Evolutionary conservation across 345 rosid genomes (phyloP).

Genomic region (Diplotaxis tenuifolia): DNA sequence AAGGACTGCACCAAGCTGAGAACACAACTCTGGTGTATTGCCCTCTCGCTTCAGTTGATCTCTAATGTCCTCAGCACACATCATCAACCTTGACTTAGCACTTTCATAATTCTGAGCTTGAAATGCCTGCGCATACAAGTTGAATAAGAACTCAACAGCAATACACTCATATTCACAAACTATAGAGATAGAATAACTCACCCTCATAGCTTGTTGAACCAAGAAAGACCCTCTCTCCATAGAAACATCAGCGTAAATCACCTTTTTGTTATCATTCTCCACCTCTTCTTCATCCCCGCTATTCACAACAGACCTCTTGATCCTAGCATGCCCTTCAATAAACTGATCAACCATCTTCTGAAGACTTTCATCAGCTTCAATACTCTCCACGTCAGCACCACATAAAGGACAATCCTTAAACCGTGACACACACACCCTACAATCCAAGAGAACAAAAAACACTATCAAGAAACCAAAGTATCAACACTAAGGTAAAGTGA

Average conservation of each 20-base stretch:
- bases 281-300: slow-evolving; percentile 47
- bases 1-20: slow-evolving; percentile 98
- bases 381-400: slow-evolving; percentile 89
- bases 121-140: slow-evolving; percentile 58
- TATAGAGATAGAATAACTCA: slow-evolving; percentile 43
- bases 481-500: not conserved
- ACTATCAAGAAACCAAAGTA: not conserved
- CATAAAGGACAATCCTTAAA: slow-evolving; percentile 93
- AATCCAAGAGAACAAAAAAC: slow-evolving; percentile 17
- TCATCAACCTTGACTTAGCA: slow-evolving; percentile 76
- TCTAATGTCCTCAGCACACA: slow-evolving; percentile 84
- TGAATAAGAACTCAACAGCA: slow-evolving; percentile 6
- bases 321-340: slow-evolving; percentile 94
- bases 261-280: slow-evolving; percentile 47
- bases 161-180: slow-evolving; percentile 6
- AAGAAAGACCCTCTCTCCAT: slow-evolving; percentile 95
- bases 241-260: slow-evolving; percentile 88
- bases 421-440: slow-evolving; percentile 67
- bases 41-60: slow-evolving; percentile 69
- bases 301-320: slow-evolving; percentile 66
- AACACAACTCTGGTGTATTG: slow-evolving; percentile 78
- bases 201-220: slow-evolving; percentile 98
- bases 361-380: slow-evolving; percentile 67
- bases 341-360: slow-evolving; percentile 82
- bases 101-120: slow-evolving; percentile 83